Evolutionary conservation across 2,329 filamentous ascomycete species (phyloP).

Genomic region (Talaromyces sp.): DNA sequence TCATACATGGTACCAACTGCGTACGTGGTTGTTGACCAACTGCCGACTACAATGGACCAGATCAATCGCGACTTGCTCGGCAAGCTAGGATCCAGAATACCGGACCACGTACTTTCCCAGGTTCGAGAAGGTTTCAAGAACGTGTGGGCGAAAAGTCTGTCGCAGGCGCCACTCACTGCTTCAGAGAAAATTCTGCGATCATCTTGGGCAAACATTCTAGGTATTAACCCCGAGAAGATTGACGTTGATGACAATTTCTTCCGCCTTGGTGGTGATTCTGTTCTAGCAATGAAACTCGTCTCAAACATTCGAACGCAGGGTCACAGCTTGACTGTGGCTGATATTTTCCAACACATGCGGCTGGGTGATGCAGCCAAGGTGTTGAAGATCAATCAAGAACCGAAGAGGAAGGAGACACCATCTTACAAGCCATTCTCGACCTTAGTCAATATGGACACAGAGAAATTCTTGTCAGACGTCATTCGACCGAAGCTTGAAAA

Average conservation of each 20-base stretch:
- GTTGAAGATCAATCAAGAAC: slow-evolving; percentile 37
- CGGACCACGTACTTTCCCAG: background rate
- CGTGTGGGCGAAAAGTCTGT: background rate
- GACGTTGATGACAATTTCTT: slow-evolving; percentile 57
- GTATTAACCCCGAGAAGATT: slow-evolving; percentile 37
- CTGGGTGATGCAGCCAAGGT: slow-evolving; percentile 51
- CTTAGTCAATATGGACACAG: background rate
- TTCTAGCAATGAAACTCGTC: slow-evolving; percentile 54
- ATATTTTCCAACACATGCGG: slow-evolving; percentile 46
- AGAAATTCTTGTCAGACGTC: slow-evolving; percentile 39
- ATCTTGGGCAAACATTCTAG: slow-evolving; percentile 4
- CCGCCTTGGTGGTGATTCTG: slow-evolving; percentile 56
- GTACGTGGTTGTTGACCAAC: slow-evolving; percentile 39
- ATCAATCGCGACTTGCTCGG: background rate
- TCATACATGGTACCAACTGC: slow-evolving; percentile 42
- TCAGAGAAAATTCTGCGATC: slow-evolving; percentile 27
- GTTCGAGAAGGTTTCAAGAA: slow-evolving; percentile 4
- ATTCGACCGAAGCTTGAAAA: slow-evolving; percentile 49
- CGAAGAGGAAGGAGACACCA: slow-evolving; percentile 18
- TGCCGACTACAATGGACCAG: slow-evolving; percentile 25
- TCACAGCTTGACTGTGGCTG: slow-evolving; percentile 43
- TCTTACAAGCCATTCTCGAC: slow-evolving; percentile 4
- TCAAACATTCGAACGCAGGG: slow-evolving; percentile 41
- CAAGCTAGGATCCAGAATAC: background rate
- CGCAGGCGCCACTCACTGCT: slow-evolving; percentile 3